Conservation (phyloP, 1,284 basidiomycete genomes). For the Thelephora terrestris region DNA sequence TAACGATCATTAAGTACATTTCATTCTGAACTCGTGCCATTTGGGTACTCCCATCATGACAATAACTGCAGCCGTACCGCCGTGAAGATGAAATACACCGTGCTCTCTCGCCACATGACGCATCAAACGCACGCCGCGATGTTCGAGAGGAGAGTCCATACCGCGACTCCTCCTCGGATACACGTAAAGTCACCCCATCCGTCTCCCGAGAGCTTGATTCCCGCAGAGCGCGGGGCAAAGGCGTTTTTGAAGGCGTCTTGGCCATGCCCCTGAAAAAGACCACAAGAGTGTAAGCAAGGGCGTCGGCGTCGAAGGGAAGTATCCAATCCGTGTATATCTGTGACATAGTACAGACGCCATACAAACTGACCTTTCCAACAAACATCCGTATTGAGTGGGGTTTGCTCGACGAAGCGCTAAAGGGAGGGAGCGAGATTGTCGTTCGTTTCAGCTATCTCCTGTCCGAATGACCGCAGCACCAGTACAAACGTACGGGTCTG, state of each 20-base stretch:
- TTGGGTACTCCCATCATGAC: too few relatives aligned
- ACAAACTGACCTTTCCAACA: constrained; percentile 41
- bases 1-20: not conserved
- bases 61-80: too few relatives aligned
- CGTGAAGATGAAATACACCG: too few relatives aligned
- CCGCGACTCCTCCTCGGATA: constrained; percentile 37
- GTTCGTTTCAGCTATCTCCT: too few relatives aligned
- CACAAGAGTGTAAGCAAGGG: too few relatives aligned
- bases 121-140: too few relatives aligned
- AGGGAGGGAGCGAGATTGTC: too few relatives aligned
- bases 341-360: too few relatives aligned
- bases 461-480: too few relatives aligned
- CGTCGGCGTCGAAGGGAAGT: too few relatives aligned
- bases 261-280: constrained; percentile 26
- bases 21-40: not conserved
- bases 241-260: constrained; percentile 34
- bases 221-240: constrained; percentile 30
- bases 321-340: too few relatives aligned
- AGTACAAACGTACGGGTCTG: constrained; percentile 12
- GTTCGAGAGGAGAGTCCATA: constrained; percentile 35
- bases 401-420: not conserved
- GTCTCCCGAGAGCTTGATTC: constrained; percentile 30
- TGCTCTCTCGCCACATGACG: too few relatives aligned
- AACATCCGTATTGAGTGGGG: constrained; percentile 49
- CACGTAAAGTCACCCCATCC: constrained; percentile 58